Base-by-base conservation (phyloP, 176 grass and related monocot species). In the barley (Hordeum vulgare) region DNA sequence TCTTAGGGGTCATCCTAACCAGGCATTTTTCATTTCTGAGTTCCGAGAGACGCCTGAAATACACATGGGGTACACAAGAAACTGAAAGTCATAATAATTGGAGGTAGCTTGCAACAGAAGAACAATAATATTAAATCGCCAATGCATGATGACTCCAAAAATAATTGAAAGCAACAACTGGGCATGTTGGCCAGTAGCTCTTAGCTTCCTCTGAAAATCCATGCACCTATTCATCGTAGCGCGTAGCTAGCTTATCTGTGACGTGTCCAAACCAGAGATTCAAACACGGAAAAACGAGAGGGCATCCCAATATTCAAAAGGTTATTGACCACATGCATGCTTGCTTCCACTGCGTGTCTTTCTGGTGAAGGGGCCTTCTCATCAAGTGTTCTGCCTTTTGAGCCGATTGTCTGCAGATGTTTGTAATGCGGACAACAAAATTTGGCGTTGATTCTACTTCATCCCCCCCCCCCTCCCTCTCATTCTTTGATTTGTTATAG, bases 401-500 rank as follows among this genome's bases (percentile, higher is more conserved):
- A 33, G 45, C 27, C n/a, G 56, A 20, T 65, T 33, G 42, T 18
- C 56, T 79, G 26, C 10, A 40, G 57, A 73, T 65, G 31, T 14
- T 44, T 66, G 75, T 35, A 76, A 81, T 35, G 66, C 57, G 66
- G 66, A 79, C 75, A 88, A 34, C 28, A 74, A 44, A 49, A 85
- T 44, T 81, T 67, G 70, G 70, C 81, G 79, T 81, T 53, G 70
- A 49, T 79, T 79, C 66, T 66, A 90, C 88, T 90, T 90, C 84
- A 79, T 73, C 37, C 14, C 13, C 20, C 40, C 24, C 44, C 65
- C 37, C 14, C 20, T 49, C 37, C 14, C 20, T 49, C 60, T 7
- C 28, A 8, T 66, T 70, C 51, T 85, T 75, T 47, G 59, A 72
- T 82, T 83, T 83, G 84, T 90, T 86, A 79, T 59, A n/a, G 74